Base-by-base conservation (phyloP, 2,329 filamentous ascomycete species). In the Dothistroma pini region DNA sequence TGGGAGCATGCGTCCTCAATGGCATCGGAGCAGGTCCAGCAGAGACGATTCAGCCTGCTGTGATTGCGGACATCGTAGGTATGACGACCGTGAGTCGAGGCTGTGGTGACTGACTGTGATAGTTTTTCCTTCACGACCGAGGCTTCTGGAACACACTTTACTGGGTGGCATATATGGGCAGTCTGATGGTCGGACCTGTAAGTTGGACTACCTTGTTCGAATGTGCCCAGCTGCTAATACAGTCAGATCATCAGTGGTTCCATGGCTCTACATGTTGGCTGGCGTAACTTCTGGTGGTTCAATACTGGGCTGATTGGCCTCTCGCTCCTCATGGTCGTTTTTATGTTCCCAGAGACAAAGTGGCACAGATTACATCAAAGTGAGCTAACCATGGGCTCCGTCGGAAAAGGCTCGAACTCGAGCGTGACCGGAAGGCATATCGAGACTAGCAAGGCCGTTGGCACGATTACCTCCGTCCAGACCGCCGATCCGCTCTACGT, bases 201-300 rank as follows among this genome's bases (percentile, higher is more conserved):
- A 59, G 64, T 35, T 8, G 2, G 16, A 11, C 22, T 6, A 32
- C 21, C 12, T 48, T 31, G 21, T 11, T 7, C 10, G 19, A 35
- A 6, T n/a, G 0, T 10, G 21, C 16, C 29, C 47, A 19, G 21
- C 22, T 34, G 21, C 57, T 63, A 31, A 29, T 29, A 2, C 83
- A 83, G 2, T 19, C 53, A 64, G 61, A 86, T 86, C 60, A 78
- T 86, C 53, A 77, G 83, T 0, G 86, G 86, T 1, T 74, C 82
- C 0, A 88, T 89, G 84, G 80, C 84, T 1, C 75, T 82, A 49
- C 79, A 83, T 38, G 70, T 81, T 4, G 84, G 84, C 53, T 87
- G 84, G 82, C 77, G 84, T 29, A 84, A 76, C 68, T 88, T 88
- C 71, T 88, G 84, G 83, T 88, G 85, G 85, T 76, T 88, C 63